Evolutionary conservation across 1,284 basidiomycete species (phyloP), one percentile per base, ranked within the genome.

Genomic region (Papiliotrema flavescens): DNA sequence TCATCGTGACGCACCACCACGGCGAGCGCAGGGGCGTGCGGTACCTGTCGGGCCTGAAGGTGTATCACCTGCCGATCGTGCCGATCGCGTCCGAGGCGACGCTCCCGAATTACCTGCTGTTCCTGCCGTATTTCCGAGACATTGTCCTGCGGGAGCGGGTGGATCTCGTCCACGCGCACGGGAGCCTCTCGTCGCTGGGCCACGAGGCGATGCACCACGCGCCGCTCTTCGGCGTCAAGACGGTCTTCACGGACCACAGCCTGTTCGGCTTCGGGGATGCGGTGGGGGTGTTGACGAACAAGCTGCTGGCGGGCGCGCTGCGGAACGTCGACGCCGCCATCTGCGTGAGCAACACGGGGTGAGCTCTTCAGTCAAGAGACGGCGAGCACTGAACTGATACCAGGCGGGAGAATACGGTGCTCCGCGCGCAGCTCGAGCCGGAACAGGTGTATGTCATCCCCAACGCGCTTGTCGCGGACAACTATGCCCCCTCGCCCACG

Each of bases 261-360:
- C 78, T 99, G 23, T 98, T 98, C 66, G 93, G 91, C 0, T 92
- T 99, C 64, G 91, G 90, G 44, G 94, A 97, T 67, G 93, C 93
- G 17, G 92, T 92, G 0, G 93, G 92, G 65, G 94, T 98, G 47
- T 78, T 98, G 61, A 98, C 96, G 5, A 98, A 98, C 79, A 98
- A 98, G 74, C 81, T 99, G 37, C 79, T 98, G 26, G 87, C 85
- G 14, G 90, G 85, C 15, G 88, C 87, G 1, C 78, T 99, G 64
- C 84, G 86, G 59, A 94, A 95, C 71, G 88, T 94, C 0, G 95
- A 98, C 61, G 90, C 87, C 0, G 90, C 90, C 0, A 93, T 98
- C 34, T 97, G 93, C 67, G 96, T 98, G 47, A 94, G 90, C n/a
- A 89, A 98, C 75, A 97, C 93, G 0, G 92, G 92, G 90, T 90